Conservation (phyloP, 2,329 filamentous ascomycete genomes). For the Phaeophleospora eucalypticola region DNA sequence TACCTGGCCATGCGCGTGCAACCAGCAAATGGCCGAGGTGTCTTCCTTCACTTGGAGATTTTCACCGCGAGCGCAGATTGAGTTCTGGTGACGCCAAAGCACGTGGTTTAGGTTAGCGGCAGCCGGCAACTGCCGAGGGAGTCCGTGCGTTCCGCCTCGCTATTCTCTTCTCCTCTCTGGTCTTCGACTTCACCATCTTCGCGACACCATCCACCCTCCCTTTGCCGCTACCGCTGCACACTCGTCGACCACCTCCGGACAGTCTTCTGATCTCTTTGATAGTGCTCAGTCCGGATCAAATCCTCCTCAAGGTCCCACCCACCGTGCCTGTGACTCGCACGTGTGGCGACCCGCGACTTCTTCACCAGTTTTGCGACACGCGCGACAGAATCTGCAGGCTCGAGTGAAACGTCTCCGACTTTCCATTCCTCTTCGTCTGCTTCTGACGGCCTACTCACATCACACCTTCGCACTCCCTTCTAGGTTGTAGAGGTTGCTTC, state of each 20-base stretch:
- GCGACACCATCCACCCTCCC: too few relatives aligned
- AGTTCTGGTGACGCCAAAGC: neutral
- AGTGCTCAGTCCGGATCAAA: neutral
- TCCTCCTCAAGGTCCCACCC: neutral
- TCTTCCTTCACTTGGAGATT: too few relatives aligned
- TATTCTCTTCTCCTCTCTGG: neutral
- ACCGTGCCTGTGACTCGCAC: neutral
- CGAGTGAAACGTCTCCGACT: neutral
- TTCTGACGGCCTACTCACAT: neutral
- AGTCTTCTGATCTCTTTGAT: too few relatives aligned
- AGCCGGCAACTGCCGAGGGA: neutral
- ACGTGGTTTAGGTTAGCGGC: too few relatives aligned
- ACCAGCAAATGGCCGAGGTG: too few relatives aligned
- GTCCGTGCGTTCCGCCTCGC: neutral
- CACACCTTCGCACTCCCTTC: neutral
- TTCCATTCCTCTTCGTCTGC: neutral
- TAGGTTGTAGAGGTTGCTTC: neutral
- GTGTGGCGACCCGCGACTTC: neutral
- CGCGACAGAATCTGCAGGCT: neutral
- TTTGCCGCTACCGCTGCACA: too few relatives aligned
- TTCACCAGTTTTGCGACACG: neutral
- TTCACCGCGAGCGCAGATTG: neutral
- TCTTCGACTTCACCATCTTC: too few relatives aligned
- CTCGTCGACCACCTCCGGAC: too few relatives aligned
- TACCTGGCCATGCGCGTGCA: too few relatives aligned